Evolutionary conservation across 1,284 basidiomycete genomes (phyloP), one percentile per base, ranked within the genome.

Genomic region (Cryptococcus sp.): DNA sequence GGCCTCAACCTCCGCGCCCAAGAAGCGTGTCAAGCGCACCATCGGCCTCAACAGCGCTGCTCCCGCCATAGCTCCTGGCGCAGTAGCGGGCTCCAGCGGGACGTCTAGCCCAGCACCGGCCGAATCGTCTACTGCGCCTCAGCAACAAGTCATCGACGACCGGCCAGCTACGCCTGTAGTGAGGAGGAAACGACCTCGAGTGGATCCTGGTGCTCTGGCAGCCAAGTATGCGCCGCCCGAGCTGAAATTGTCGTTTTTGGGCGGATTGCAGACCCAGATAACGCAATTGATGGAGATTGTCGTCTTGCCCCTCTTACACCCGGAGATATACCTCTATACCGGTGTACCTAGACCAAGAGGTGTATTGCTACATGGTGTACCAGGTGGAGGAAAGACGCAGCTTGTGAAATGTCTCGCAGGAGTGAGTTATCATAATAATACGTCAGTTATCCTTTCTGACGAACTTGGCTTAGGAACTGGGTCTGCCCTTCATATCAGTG

Each of bases 271-370:
- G 53, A 72, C 82, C 13, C 93, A 89, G 63, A 85, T 98, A 38
- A 93, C 95, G 74, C 94, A 93, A 78, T 86, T 98, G 80, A 84
- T 98, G 31, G 95, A 98, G 75, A 87, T 96, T 20, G 93, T 98
- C 23, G 93, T 91, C 0, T 88, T 98, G 85, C 95, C 95, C 0
- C 80, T 99, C 3, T 88, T 88, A 57, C 95, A 98, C 78, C 95
- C 95, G 0, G 95, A 99, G 76, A 88, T 99, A 15, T 99, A 97
- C 78, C 78, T 90, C 6, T 88, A 93, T 68, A 95, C 93, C 0
- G 95, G 95, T 2, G 89, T 97, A 11, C 89, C 91, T 65, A 88
- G 94, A 3, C 94, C 94, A 0, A 82, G 93, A 51, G 95, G 95
- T n/a, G 93, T 99, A 0, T 79, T 99, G 22, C 80, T 99, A 7